phyloP scores from a whole-genome alignment of 345 rosid genomes.

The Boechera retrofracta region DNA sequence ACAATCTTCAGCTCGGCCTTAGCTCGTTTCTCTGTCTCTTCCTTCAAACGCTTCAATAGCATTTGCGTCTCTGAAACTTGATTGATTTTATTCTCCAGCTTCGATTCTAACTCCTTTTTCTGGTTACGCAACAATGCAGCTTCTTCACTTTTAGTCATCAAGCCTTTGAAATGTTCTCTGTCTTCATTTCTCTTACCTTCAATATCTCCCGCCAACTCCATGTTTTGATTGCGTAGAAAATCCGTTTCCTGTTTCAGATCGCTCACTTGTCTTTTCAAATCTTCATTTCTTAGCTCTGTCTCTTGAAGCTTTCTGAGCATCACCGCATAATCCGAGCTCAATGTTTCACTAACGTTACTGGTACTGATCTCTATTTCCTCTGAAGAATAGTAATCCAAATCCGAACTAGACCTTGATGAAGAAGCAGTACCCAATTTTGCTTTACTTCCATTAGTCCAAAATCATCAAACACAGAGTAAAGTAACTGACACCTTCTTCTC shows the following conservation, averaged over 20 bases:
- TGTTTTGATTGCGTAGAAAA: no score
- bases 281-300: slow-evolving; percentile 44
- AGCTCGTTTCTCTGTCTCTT: slow-evolving; percentile 45
- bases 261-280: slow-evolving; percentile 43
- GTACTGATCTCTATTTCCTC: slow-evolving; percentile 54
- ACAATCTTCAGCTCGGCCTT: slow-evolving; percentile 42
- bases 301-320: slow-evolving; percentile 46
- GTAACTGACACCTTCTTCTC: slow-evolving; percentile 58
- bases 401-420: slow-evolving; percentile 50
- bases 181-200: slow-evolving; percentile 40
- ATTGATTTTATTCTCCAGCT: slow-evolving; percentile 43
- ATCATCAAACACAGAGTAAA: slow-evolving; percentile 47
- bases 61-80: slow-evolving; percentile 45
- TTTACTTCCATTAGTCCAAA: slow-evolving; percentile 30
- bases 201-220: no score
- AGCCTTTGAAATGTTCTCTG: slow-evolving; percentile 33
- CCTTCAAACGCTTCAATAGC: slow-evolving; percentile 46
- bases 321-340: slow-evolving; percentile 36
- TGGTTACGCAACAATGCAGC: slow-evolving; percentile 44
- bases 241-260: slow-evolving; percentile 31
- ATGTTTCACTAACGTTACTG: slow-evolving; percentile 34
- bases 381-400: slow-evolving; percentile 61
- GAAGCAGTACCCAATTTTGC: slow-evolving; percentile 24
- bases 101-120: slow-evolving; percentile 46
- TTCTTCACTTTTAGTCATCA: slow-evolving; percentile 45